A percentile compares a stretch with the other conserved stretches of the same genome.
Evolutionary conservation across 1,284 basidiomycete species (phyloP).

Genomic region (Melampsora larici-populina): DNA sequence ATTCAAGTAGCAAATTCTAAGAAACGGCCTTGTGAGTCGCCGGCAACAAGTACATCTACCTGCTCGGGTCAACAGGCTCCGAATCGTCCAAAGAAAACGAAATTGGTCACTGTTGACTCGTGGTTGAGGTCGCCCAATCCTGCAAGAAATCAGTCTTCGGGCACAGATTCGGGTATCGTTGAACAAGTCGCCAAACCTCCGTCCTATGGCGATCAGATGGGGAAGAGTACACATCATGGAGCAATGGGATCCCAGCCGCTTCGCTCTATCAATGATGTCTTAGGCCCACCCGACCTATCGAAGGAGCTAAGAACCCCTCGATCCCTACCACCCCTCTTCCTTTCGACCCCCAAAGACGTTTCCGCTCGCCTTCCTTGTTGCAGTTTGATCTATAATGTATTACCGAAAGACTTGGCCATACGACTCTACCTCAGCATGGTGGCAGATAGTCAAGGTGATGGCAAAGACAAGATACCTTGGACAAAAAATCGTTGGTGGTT

Average conservation of each 20-base stretch:
- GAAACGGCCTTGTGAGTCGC: background rate
- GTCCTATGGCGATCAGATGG: background rate
- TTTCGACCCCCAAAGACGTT: constrained; percentile 23
- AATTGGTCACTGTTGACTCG: background rate
- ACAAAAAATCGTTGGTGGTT: constrained; percentile 76
- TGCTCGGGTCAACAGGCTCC: background rate
- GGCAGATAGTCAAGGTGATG: constrained; percentile 7
- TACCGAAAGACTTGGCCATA: constrained; percentile 30
- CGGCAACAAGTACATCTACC: background rate
- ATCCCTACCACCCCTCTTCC: constrained; percentile 18
- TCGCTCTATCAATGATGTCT: constrained; percentile 20
- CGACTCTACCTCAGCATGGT: constrained; percentile 22
- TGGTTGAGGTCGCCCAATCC: background rate
- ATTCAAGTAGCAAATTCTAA: background rate
- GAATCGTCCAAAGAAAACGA: background rate
- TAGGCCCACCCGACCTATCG: constrained; percentile 11
- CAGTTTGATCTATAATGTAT: constrained; percentile 28
- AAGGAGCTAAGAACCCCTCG: background rate
- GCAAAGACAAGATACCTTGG: constrained; percentile 57
- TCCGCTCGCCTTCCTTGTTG: constrained; percentile 35
- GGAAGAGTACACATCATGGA: background rate
- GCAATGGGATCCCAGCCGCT: background rate
- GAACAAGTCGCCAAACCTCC: background rate
- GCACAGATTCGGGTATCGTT: background rate
- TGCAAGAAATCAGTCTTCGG: background rate